A percentile compares a stretch with the other conserved stretches of the same genome.
Evolutionary conservation across 2,329 filamentous ascomycete genomes (phyloP).

Genomic region (Exophiala sideris): DNA sequence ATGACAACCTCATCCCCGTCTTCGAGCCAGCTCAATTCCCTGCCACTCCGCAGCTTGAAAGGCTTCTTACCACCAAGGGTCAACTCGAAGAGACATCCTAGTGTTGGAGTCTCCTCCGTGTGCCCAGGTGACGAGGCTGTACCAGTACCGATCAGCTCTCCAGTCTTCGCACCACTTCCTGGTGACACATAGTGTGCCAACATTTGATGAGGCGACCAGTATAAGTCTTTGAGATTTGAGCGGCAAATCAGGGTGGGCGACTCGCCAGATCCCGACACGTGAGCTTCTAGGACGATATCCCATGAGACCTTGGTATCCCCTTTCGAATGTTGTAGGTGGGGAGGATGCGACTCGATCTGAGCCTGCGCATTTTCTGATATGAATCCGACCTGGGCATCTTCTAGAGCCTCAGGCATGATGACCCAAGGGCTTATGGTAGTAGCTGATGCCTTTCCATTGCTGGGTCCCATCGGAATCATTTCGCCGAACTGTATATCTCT

Average conservation of each 20-base stretch:
- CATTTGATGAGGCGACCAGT: neutral
- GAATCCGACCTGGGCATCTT: slow-evolving; percentile 35
- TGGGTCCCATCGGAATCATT: slow-evolving; percentile 53
- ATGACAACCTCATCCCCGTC: neutral
- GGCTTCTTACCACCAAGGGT: neutral
- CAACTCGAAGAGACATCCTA: neutral
- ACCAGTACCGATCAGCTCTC: neutral
- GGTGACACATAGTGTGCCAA: neutral
- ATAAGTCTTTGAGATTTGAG: neutral
- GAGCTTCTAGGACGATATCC: neutral
- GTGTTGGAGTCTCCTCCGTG: neutral
- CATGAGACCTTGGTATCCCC: neutral
- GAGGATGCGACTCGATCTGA: neutral
- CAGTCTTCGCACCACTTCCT: neutral
- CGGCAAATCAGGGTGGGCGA: neutral
- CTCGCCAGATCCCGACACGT: neutral
- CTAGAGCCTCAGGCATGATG: slow-evolving; percentile 54
- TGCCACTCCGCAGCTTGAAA: neutral
- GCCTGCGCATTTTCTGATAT: slow-evolving; percentile 8
- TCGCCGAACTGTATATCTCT: slow-evolving; percentile 4
- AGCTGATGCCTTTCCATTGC: slow-evolving; percentile 60
- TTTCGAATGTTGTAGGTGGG: neutral
- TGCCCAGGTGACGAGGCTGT: neutral
- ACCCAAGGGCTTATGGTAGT: slow-evolving; percentile 62
- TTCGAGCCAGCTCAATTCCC: neutral